Conservation (phyloP, 306 rosid species). For the Lagenaria siceraria region DNA sequence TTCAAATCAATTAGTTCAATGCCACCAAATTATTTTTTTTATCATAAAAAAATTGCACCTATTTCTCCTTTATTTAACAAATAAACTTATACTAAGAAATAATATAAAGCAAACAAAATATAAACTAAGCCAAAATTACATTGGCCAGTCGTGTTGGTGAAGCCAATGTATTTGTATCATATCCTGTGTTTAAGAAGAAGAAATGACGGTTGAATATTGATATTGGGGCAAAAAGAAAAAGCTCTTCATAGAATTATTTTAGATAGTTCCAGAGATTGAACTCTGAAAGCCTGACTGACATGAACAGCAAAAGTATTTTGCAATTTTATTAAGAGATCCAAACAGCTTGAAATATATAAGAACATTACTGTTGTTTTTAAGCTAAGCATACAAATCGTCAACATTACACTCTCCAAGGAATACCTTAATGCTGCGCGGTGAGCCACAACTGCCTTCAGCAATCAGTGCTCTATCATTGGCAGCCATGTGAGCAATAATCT, state of each 20-base stretch:
- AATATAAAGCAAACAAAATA: too few species aligned
- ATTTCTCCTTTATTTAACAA: too few species aligned
- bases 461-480: constrained; percentile 87
- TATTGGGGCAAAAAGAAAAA: not conserved
- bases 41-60: too few species aligned
- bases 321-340: not conserved
- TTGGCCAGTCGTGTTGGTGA: too few species aligned
- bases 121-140: too few species aligned
- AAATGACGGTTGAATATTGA: not conserved
- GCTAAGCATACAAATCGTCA: constrained; percentile 45
- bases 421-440: constrained; percentile 80
- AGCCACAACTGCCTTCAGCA: constrained; percentile 86
- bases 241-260: not conserved
- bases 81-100: too few species aligned
- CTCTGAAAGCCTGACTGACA: not conserved
- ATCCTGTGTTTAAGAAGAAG: not conserved
- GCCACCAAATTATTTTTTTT: too few species aligned
- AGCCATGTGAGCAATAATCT: constrained; percentile 80
- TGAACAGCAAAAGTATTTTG: not conserved
- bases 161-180: not conserved
- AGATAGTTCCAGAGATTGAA: not conserved
- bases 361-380: not conserved
- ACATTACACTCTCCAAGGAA: constrained; percentile 64
- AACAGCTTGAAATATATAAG: not conserved
- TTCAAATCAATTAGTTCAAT: too few species aligned